phyloP scores from a whole-genome alignment of 2,329 filamentous ascomycete genomes.

The Gnomoniopsis sp. region DNA sequence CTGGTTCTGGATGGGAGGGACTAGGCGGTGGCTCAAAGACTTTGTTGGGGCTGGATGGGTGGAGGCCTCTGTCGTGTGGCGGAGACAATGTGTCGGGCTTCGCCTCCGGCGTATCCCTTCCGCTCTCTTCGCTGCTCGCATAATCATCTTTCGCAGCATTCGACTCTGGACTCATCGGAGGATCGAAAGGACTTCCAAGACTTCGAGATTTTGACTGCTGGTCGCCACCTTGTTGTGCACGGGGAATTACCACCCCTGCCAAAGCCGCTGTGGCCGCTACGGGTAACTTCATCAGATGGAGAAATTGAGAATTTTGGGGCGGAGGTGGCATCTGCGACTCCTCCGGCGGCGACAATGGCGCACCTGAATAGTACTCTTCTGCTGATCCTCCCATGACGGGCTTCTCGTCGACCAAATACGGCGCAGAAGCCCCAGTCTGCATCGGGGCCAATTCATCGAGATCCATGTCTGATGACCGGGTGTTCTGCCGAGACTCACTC shows the following conservation, averaged over 20 bases:
- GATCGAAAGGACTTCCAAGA: constrained; percentile 6
- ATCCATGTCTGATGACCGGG: constrained; percentile 9
- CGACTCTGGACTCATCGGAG: constrained; percentile 16
- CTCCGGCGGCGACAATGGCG: constrained; percentile 24
- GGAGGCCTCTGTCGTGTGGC: constrained; percentile 18
- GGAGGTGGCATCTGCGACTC: constrained; percentile 2
- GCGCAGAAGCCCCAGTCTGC: constrained; percentile 13
- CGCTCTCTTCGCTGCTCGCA: constrained; percentile 14
- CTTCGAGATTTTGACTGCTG: background rate
- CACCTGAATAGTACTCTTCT: constrained; percentile 25
- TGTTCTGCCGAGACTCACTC: constrained; percentile 10
- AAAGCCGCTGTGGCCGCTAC: constrained; percentile 5
- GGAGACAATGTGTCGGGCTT: constrained; percentile 5
- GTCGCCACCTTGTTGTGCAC: background rate
- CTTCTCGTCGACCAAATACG: constrained; percentile 18
- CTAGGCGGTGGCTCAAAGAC: constrained; percentile 22
- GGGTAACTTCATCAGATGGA: constrained; percentile 15
- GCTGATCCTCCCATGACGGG: constrained; percentile 21
- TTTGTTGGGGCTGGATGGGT: constrained; percentile 19
- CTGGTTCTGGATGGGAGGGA: constrained; percentile 34
- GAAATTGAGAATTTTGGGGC: constrained; percentile 1
- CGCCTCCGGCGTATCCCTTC: constrained; percentile 1
- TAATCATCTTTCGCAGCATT: constrained; percentile 9
- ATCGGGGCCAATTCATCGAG: constrained; percentile 14
- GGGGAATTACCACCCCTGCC: constrained; percentile 9